Conservation (phyloP, 768 basidiomycete genomes). For the Agaricus sinodeliciosus region DNA sequence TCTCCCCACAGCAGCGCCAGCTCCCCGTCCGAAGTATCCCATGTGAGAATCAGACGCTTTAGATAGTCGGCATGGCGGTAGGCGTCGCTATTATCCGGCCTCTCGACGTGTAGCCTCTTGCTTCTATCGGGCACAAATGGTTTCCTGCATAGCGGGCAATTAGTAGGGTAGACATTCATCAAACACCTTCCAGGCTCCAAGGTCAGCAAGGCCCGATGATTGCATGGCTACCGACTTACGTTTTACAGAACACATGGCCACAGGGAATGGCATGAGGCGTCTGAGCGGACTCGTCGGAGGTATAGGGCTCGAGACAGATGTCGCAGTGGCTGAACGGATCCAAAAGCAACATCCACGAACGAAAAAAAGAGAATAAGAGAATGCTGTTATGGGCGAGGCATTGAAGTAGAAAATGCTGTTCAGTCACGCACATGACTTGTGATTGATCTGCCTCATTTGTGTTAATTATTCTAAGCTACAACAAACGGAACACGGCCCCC, state of each 20-base stretch:
- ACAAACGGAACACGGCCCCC: constrained; percentile 15
- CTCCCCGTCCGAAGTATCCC: constrained; percentile 33
- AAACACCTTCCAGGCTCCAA: constrained; percentile 39
- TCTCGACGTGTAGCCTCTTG: constrained; percentile 65
- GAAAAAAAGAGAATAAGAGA: neutral
- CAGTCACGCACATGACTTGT: neutral
- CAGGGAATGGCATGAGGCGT: constrained; percentile 69
- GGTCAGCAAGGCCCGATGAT: too few species aligned
- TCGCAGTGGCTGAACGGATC: constrained; percentile 72
- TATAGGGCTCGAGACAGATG: constrained; percentile 64
- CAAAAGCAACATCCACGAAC: constrained; percentile 42
- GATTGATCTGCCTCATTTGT: neutral
- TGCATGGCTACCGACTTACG: constrained; percentile 33
- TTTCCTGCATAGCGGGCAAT: constrained; percentile 66
- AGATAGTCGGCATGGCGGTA: constrained; percentile 30
- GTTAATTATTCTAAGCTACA: neutral
- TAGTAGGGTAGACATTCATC: constrained; percentile 37
- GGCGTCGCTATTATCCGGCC: constrained; percentile 29
- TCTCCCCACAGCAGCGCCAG: constrained; percentile 34
- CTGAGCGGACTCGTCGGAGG: constrained; percentile 40
- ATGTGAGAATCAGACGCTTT: constrained; percentile 29
- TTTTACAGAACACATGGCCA: constrained; percentile 69
- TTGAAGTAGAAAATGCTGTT: constrained; percentile 1
- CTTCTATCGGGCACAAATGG: constrained; percentile 46
- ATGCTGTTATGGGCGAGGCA: neutral